Base-by-base conservation (phyloP, 176 grass and related monocot genomes). In the Secale cereale region DNA sequence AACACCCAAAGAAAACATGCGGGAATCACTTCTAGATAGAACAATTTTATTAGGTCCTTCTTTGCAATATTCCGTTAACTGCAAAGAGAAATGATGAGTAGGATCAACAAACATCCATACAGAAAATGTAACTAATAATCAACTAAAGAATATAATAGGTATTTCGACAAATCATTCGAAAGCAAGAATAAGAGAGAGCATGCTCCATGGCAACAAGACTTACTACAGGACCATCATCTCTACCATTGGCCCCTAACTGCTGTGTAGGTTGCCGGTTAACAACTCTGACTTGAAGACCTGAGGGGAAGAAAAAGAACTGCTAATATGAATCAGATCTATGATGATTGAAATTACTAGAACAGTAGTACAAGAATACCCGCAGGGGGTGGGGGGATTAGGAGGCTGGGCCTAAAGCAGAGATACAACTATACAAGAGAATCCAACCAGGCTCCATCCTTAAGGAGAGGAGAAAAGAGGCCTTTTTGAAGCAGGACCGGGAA, bases 201-300 rank as follows among this genome's bases (percentile, higher is more conserved):
- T 68, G 61, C 57, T 84, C 56, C 75, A 78, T 71, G 65, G 59
- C 19, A 91, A 71, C 36, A 91, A 46, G 26, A 79, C 92, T 90
- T 77, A 97, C 92, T 83, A 92, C 35, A 80, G 87, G 71, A 79
- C 91, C 85, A 82, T 98, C 89, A 76, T 94, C 96, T 87, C 91
- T 89, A 78, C 89, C 93, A 65, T 91, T 94, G 69, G 83, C 80
- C 60, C 89, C 93, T 84, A 98, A 86, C 45, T 86, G 65, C 65
- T 93, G 85, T 43, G 83, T 81, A 39, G 80, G 56, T 68, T 90
- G 87, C 74, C 89, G 82, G 64, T 65, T 85, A 31, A 89, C 72
- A 78, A 95, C 84, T 77, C 80, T 81, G 70, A 98, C 72, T 85
- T 69, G 70, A 85, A 81, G 15, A 91, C 95, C 93, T 98, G 78